Base-by-base conservation (phyloP, 2,329 filamentous ascomycete genomes). In the Alternaria brassicae region DNA sequence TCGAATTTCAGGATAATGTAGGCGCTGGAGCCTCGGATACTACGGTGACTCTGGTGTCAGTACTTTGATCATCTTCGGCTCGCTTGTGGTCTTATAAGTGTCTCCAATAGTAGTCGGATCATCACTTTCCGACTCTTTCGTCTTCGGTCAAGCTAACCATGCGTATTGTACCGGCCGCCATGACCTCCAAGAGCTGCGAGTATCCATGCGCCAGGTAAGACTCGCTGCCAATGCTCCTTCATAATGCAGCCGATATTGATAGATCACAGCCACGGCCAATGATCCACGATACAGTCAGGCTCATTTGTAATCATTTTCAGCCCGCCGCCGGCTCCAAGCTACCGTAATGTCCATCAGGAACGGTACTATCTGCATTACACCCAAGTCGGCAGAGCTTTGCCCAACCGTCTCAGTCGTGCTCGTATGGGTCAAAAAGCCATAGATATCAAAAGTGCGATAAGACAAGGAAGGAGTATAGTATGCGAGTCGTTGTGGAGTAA, bases 161-260 rank as follows among this genome's bases (percentile, higher is more conserved):
- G 41, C 30, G 32, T 19, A 34, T 51, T 45, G 21, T 30, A 50
- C 56, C 57, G 40, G 39, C 28, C 51, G 66, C 61, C 66, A 65
- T 60, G 63, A 19, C 55, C 64, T 64, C 66, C 66, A 65, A 66
- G 65, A 65, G 42, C 39, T 57, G 52, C 39, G 32, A 59, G 41
- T 34, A 28, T 21, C 56, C 58, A 52, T 58, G 32, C 47, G 49
- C 42, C 55, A 44, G 55, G 56, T 49, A 56, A 60, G 34, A 42
- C 39, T 54, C 25, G 17, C 27, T 57, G 53, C 49, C 44, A 53
- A 51, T 57, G 34, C n/a, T 39, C 4, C 36, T 53, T 27, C 25
- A 48, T 13, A 40, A 44, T 32, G 36, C 36, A 30, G 42, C 49
- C 56, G 30, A 34, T 41, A 34, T 50, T 47, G 30, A 49, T 50